Conservation (phyloP, 73 alveolate species). For the Blepharisma stoltei region DNA sequence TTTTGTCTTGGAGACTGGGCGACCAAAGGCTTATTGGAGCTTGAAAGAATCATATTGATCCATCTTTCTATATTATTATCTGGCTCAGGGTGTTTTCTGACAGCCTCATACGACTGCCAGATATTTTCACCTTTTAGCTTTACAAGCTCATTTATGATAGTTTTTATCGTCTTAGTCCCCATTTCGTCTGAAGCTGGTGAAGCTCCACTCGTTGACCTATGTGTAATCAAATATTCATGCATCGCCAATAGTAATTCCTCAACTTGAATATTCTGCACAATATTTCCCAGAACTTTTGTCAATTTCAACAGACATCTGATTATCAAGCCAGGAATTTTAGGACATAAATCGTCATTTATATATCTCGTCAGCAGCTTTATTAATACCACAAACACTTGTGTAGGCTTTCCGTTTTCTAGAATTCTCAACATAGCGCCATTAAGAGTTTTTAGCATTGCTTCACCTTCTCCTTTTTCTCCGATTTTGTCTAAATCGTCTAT, state of each 20-base stretch:
- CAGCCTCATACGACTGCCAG: slow-evolving; percentile 52
- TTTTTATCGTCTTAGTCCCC: slow-evolving; percentile 59
- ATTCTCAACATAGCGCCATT: slow-evolving; percentile 55
- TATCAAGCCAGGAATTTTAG: slow-evolving; percentile 54
- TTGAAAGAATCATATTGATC: slow-evolving; percentile 46
- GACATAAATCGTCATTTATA: slow-evolving; percentile 33
- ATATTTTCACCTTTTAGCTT: slow-evolving; percentile 48
- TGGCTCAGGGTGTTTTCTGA: slow-evolving; percentile 45
- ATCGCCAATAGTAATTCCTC: slow-evolving; percentile 46
- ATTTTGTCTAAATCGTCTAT: slow-evolving; percentile 47
- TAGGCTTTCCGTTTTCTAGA: slow-evolving; percentile 52
- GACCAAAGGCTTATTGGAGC: background rate
- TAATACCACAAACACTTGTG: slow-evolving; percentile 43
- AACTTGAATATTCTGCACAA: slow-evolving; percentile 49
- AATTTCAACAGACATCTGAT: slow-evolving; percentile 61
- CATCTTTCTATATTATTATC: slow-evolving; percentile 56
- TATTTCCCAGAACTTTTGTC: slow-evolving; percentile 41
- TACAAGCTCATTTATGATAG: slow-evolving; percentile 60
- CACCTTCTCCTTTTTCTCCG: slow-evolving; percentile 66
- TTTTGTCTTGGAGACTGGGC: background rate
- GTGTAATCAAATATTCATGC: slow-evolving; percentile 52
- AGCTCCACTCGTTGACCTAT: slow-evolving; percentile 28
- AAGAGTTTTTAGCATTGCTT: slow-evolving; percentile 47
- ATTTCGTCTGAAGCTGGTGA: slow-evolving; percentile 48
- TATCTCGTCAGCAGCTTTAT: slow-evolving; percentile 52